Base-by-base conservation (phyloP, 768 basidiomycete genomes). In the Filobasidium floriforme region DNA sequence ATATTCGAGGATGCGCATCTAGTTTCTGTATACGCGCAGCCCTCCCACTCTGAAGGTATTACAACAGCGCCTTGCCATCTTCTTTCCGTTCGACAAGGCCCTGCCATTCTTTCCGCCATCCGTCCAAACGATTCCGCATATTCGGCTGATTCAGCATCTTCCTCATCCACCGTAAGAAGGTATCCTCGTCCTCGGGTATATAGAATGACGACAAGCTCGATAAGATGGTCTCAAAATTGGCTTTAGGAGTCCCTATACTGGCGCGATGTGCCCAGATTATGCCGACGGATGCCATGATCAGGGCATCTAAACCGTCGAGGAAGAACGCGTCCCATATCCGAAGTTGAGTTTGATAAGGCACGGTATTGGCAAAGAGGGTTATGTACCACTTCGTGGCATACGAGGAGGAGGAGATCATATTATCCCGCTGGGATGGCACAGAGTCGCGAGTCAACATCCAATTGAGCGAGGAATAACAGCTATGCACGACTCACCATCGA, bases 341-440 rank as follows among this genome's bases (percentile, higher is more conserved):
- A 29, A 98, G 80, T 80, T 97, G 92, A 57, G 88, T 91, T 78
- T 93, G 90, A 77, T 94, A 98, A 26, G 94, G 92, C 51, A 99
- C 88, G 0, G 90, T 89, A 75, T 94, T 96, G 60, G 92, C 86
- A 74, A 97, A 99, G 15, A 98, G 82, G 1, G 96, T 98, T 78
- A 99, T 98, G 76, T 97, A 99, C 96, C 96, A 98, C 79, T 98
- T 98, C 1, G 94, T 97, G 29, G 92, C 92, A 80, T 94, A 99
- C 22, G 90, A 86, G 32, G 92, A 93, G 14, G 91, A 92, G 9
- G 89, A 89, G 66, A 99, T 88, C 84, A 85, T 88, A 72, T 97
- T 88, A 72, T 85, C 87, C 80, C 86, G 85, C 83, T 83, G 63
- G 26, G 7, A 40, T 14, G 40, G 19, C 41, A 41, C 18, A 44